Evolutionary conservation across 2,329 filamentous ascomycete genomes (phyloP).

Genomic region (Pseudogymnoascus sp.): DNA sequence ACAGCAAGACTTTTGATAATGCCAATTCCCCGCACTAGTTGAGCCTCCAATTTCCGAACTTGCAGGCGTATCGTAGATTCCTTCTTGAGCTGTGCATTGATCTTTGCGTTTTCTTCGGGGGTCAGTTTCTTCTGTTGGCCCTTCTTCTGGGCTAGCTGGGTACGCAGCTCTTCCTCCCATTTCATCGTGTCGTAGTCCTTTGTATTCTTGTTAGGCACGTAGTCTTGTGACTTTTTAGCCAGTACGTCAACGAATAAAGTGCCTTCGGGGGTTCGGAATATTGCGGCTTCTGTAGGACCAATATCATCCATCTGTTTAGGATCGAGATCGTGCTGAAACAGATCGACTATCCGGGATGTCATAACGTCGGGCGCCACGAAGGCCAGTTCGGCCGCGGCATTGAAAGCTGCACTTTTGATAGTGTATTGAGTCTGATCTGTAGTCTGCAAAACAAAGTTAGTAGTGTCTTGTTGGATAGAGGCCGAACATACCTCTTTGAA

Average conservation of each 20-base stretch:
- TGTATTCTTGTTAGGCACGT: slow-evolving; percentile 73
- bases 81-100: slow-evolving; percentile 83
- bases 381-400: slow-evolving; percentile 80
- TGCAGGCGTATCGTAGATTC: slow-evolving; percentile 70
- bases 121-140: slow-evolving; percentile 86
- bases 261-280: slow-evolving; percentile 84
- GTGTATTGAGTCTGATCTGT: slow-evolving; percentile 29
- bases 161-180: slow-evolving; percentile 89
- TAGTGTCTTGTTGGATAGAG: slow-evolving; percentile 17
- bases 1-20: slow-evolving; percentile 75
- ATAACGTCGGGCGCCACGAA: slow-evolving; percentile 85
- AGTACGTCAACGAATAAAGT: slow-evolving; percentile 86
- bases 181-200: slow-evolving; percentile 95
- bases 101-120: slow-evolving; percentile 78
- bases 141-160: slow-evolving; percentile 86
- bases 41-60: slow-evolving; percentile 62
- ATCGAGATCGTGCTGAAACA: slow-evolving; percentile 68
- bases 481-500: slow-evolving; percentile 30
- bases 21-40: slow-evolving; percentile 73
- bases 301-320: slow-evolving; percentile 60
- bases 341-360: slow-evolving; percentile 64
- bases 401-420: slow-evolving; percentile 66
- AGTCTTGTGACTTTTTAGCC: slow-evolving; percentile 66
- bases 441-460: slow-evolving; percentile 18
- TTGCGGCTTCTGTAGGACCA: slow-evolving; percentile 82